Base-by-base conservation (phyloP, 2,329 filamentous ascomycete species). In the Ophiostoma ips region DNA sequence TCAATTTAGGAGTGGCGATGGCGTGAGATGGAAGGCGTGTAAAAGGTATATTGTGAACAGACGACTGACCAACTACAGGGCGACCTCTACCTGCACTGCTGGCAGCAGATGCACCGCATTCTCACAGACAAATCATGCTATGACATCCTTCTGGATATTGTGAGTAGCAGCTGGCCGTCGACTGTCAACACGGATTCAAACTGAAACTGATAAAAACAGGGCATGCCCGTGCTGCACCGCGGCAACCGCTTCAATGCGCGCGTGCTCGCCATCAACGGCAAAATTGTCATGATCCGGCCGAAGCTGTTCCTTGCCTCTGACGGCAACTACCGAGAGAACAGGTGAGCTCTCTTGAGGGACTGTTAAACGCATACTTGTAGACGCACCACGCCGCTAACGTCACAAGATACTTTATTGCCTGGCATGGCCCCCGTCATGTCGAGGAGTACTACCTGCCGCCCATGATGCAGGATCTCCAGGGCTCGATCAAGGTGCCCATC, bases 231-330 rank as follows among this genome's bases (percentile, higher is more conserved):
- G 44, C 67, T 71, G 41, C 81, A 84, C 60, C 66, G 75, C 38
- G 78, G 79, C 58, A 68, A 75, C 48, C 69, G 74, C 50, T 85
- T 79, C 65, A 86, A 84, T 61, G 78, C 76, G 56, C 70, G 83
- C 21, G 69, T 83, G n/a, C 73, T 85, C 54, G 69, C 70, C 53
- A 70, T 79, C 47, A 75, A 88, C 56, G 73, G 77, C 47, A 78
- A 81, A 64, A 80, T 89, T 18, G 65, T 88, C 16, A 69, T 83
- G 52, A 82, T 92, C 51, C 71, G 84, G 11, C 83, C 83, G 0
- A 88, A 87, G 64, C 70, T 85, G 55, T 80, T 24, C 37, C 49
- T 55, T 10, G 55, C 53, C 4, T 37, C 40, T 34, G 51, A 56
- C 62, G 83, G 83, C 2, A 84, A 79, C 56, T 81, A 76, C 60